phyloP scores from a whole-genome alignment of 441 rosid species.

The Corymbia calophylla region DNA sequence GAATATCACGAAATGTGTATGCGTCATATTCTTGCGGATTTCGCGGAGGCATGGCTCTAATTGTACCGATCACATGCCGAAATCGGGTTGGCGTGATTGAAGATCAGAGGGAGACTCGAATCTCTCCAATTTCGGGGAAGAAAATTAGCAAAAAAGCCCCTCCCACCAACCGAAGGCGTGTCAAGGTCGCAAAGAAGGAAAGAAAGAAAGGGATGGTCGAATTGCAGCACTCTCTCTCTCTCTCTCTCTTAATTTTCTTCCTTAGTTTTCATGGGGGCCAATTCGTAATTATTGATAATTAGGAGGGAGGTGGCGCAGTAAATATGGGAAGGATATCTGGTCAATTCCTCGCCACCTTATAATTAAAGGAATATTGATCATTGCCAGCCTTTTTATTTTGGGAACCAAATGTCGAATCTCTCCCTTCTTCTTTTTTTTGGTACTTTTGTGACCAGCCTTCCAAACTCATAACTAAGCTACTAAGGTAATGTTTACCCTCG shows the following conservation, averaged over 20 bases:
- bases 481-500: no score
- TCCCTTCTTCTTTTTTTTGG: accelerated
- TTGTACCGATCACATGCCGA: background rate
- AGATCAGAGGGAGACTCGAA: background rate
- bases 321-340: background rate
- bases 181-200: background rate
- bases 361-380: background rate
- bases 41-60: background rate
- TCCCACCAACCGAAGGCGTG: background rate
- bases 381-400: background rate
- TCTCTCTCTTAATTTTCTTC: no score
- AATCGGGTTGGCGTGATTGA: background rate
- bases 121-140: background rate
- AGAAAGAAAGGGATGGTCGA: background rate
- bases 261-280: background rate
- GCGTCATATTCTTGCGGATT: background rate
- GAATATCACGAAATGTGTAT: background rate
- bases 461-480: no score
- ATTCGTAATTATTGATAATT: background rate
- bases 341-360: background rate
- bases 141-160: background rate
- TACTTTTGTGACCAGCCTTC: background rate
- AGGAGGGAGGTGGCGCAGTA: background rate
- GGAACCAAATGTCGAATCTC: background rate
- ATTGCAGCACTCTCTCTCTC: background rate